Base-by-base conservation (phyloP, 768 basidiomycete species). In the Trametopsis cervina region DNA sequence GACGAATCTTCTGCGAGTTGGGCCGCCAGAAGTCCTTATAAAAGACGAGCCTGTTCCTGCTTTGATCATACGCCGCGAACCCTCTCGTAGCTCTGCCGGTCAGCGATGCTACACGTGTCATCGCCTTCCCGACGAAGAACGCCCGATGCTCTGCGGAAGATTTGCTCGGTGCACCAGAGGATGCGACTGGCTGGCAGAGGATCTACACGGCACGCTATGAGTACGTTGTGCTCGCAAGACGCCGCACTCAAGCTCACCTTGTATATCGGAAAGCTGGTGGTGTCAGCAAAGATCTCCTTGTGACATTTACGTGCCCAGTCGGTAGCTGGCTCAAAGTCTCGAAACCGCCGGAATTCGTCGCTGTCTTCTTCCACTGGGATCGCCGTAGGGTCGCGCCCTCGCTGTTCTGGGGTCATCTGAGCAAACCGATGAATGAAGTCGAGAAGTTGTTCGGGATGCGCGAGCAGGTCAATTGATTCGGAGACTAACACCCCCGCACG, bases 21-120 rank as follows among this genome's bases (percentile, higher is more conserved):
- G 46, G 25, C 4, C 46, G 35, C 46, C 46, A 47, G n/a, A 38
- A 33, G 37, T 47, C 46, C 46, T 47, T 47, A 17, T 38, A 13
- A 33, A 47, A 47, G 24, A 21, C 10, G 4, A 47, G 7, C 20
- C 22, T 13, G 35, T 23, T 38, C 12, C 6, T 2, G 2, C 39
- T 17, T 5, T 25, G 18, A 21, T 40, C 37, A 22, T 38, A 40
- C 15, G 46, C 37, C 20, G 39, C 23, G 37, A 6, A 47, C 12
- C 36, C 46, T 18, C 25, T 47, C 3, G 46, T 47, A 22, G 33
- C 35, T 2, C 46, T 33, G 9, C 46, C 46, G 3, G 21, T 7
- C 4, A 37, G 46, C 44, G 20, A 45, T 17, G 4, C 27, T 20
- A 22, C 21, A 45, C 29, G 25, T 45, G 11, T 20, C n/a, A 3